Conservation (phyloP, 2,329 filamentous ascomycete genomes). For the Diaporthe ilicicola region DNA sequence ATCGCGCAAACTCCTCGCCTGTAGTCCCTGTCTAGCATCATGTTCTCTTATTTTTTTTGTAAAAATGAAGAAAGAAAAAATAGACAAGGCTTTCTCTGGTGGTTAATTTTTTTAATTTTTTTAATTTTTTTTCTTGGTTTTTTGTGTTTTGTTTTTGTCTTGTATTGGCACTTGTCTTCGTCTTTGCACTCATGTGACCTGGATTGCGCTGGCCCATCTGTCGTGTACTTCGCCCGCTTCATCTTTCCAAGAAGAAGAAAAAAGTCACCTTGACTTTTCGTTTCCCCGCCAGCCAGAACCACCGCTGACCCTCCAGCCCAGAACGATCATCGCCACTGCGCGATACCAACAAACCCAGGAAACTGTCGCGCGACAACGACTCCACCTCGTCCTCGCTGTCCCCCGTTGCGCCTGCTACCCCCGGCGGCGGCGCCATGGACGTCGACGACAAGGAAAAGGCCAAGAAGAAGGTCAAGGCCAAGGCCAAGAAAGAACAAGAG, state of each 20-base stretch:
- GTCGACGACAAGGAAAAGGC: slow-evolving; percentile 55
- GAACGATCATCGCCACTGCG: slow-evolving; percentile 64
- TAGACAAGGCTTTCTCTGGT: too few species aligned
- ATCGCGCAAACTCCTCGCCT: background rate
- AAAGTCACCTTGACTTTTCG: background rate
- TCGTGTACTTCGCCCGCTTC: background rate
- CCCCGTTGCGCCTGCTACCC: slow-evolving; percentile 59
- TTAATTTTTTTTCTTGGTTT: too few species aligned
- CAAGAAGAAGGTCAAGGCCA: slow-evolving; percentile 49
- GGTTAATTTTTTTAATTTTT: too few species aligned
- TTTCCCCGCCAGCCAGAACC: background rate
- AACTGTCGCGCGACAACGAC: slow-evolving; percentile 60
- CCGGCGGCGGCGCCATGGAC: slow-evolving; percentile 68
- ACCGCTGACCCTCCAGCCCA: slow-evolving; percentile 40
- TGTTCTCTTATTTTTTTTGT: background rate
- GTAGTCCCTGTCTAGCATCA: background rate
- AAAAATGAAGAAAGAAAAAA: too few species aligned
- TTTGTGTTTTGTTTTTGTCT: too few species aligned
- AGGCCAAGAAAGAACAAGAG: slow-evolving; percentile 48
- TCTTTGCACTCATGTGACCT: background rate
- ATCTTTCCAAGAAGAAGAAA: too few species aligned
- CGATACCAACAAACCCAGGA: slow-evolving; percentile 59
- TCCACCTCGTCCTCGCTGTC: slow-evolving; percentile 69
- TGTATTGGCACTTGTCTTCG: background rate
- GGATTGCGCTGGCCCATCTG: background rate